Evolutionary conservation across 1,139 yeast genomes (phyloP).

Genomic region (Protomyces gravidus): DNA sequence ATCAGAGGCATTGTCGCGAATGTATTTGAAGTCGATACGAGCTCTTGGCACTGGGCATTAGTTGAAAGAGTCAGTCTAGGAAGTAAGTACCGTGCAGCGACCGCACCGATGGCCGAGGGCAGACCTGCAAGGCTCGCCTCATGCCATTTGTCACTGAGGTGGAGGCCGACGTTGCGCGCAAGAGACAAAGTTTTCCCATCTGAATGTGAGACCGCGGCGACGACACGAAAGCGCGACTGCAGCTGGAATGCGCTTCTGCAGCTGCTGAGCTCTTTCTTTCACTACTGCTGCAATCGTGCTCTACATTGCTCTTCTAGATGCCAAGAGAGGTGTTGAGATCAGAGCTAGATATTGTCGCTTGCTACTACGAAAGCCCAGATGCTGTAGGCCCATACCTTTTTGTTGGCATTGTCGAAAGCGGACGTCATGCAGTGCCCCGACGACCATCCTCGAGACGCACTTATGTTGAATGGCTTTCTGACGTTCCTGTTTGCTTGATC

Average conservation of each 20-base stretch:
- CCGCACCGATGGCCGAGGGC: neutral
- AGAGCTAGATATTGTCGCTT: neutral
- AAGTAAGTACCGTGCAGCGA: neutral
- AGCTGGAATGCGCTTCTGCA: too few species aligned
- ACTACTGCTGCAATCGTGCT: too few species aligned
- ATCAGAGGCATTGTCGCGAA: constrained; percentile 25
- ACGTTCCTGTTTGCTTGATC: neutral
- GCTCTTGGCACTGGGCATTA: constrained; percentile 7
- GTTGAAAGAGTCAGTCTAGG: neutral
- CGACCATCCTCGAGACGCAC: too few species aligned
- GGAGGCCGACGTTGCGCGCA: too few species aligned
- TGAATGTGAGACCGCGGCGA: too few species aligned
- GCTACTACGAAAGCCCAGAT: neutral
- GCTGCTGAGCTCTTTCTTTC: too few species aligned
- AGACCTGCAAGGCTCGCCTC: neutral
- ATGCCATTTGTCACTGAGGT: too few species aligned
- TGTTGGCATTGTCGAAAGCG: neutral
- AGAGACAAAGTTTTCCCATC: too few species aligned
- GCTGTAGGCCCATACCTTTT: neutral
- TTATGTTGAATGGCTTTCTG: neutral
- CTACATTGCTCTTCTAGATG: too few species aligned
- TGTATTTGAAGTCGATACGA: constrained; percentile 28
- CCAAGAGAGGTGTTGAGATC: too few species aligned
- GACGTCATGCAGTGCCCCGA: neutral
- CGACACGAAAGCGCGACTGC: too few species aligned